Evolutionary conservation across 805 yeast genomes (phyloP).

Genomic region (Metschnikowia corniflorae): DNA sequence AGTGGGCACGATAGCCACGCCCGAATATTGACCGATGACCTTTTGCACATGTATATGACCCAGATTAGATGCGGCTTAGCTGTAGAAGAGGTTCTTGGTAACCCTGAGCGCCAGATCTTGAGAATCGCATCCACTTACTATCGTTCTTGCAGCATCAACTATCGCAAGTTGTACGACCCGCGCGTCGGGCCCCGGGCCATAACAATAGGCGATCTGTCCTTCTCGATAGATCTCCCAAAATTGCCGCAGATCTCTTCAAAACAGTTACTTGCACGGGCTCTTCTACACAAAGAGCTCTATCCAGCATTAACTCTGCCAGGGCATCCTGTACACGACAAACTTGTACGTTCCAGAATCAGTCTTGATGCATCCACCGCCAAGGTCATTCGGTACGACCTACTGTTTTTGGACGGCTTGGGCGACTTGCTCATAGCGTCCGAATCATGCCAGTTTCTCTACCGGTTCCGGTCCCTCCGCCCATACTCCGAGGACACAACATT

Average conservation of each 20-base stretch:
- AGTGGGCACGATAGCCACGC: conserved; percentile 20
- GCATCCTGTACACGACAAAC: conserved; percentile 25
- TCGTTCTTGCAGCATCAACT: conserved; percentile 21
- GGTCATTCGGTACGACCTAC: conserved; percentile 31
- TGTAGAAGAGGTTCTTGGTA: conserved; percentile 2
- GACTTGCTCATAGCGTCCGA: conserved; percentile 39
- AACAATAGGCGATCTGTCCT: conserved; percentile 1
- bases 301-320: conserved; percentile 26
- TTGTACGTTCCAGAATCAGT: conserved; percentile 19
- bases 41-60: neutral
- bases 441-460: conserved; percentile 32
- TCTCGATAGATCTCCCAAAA: conserved; percentile 28
- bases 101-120: conserved; percentile 15
- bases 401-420: conserved; percentile 41
- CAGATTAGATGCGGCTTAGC: neutral
- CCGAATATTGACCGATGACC: conserved; percentile 24
- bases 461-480: conserved; percentile 20
- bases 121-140: conserved; percentile 25
- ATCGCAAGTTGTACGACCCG: conserved; percentile 21
- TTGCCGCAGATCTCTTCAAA: conserved; percentile 31
- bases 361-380: conserved; percentile 20
- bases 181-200: conserved; percentile 4
- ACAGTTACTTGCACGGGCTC: conserved; percentile 29
- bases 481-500: conserved; percentile 16
- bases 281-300: conserved; percentile 38